These are phyloP conservation scores for Phytophthora pistaciae DNA, from an alignment of 352 stramenopile genomes.

Conservation along the genomic window DNA sequence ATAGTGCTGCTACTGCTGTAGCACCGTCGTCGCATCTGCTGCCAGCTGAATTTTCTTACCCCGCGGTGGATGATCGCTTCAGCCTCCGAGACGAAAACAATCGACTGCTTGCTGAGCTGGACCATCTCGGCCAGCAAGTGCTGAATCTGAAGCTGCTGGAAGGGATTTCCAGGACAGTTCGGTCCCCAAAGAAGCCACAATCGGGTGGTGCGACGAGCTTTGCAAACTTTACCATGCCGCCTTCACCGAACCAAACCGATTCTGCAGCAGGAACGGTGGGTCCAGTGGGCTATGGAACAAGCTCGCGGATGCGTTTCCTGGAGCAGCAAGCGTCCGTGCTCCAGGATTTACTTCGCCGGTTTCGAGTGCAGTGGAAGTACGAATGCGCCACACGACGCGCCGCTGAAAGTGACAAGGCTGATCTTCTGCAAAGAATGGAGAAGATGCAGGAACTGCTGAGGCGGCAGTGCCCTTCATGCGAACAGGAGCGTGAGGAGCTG, in stretches of 20 bases:
- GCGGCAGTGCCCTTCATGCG: slow-evolving; percentile 38
- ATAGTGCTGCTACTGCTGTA: slow-evolving; percentile 10
- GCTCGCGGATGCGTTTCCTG: slow-evolving; percentile 44
- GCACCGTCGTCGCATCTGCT: slow-evolving; percentile 3
- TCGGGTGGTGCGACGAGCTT: slow-evolving; percentile 16
- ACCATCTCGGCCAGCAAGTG: slow-evolving; percentile 53
- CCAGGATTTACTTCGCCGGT: slow-evolving; percentile 59
- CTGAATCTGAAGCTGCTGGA: slow-evolving; percentile 49
- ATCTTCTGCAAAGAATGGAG: slow-evolving; percentile 53
- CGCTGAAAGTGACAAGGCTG: slow-evolving; percentile 49
- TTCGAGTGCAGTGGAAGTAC: slow-evolving; percentile 62
- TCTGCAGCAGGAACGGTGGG: slow-evolving; percentile 16
- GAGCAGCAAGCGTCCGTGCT: slow-evolving; percentile 62
- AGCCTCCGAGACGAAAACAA: slow-evolving; percentile 65
- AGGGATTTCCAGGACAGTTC: slow-evolving; percentile 22
- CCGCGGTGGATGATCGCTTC: slow-evolving; percentile 40
- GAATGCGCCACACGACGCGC: slow-evolving; percentile 43
- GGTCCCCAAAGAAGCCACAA: slow-evolving; percentile 21
- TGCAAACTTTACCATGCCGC: slow-evolving; percentile 9
- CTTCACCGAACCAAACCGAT: slow-evolving; percentile 11
- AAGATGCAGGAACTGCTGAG: slow-evolving; percentile 40
- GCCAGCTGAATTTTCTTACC: slow-evolving; percentile 23
- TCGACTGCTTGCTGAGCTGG: slow-evolving; percentile 48
- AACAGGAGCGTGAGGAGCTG: slow-evolving; percentile 33
- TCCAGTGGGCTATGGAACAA: slow-evolving; percentile 35